Evolutionary conservation across 345 rosid genomes (phyloP).

Genomic region (Abelmoschus esculentus): DNA sequence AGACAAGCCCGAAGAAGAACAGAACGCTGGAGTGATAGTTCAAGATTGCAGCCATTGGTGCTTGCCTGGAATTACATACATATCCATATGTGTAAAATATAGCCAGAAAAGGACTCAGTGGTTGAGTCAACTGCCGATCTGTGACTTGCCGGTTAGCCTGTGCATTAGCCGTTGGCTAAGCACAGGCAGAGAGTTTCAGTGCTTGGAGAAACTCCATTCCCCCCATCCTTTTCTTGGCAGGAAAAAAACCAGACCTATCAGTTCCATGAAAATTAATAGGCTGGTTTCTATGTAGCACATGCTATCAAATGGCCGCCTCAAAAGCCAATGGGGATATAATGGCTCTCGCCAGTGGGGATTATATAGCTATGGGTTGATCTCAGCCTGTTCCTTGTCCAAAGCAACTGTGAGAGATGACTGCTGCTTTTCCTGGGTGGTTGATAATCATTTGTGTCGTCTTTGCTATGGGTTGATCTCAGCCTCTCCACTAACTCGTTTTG

Average conservation of each 20-base stretch:
- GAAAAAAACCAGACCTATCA: conserved; percentile 25
- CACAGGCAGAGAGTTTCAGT: conserved; percentile 34
- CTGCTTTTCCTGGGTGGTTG: too few relatives aligned
- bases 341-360: conserved; percentile 14
- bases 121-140: conserved; percentile 48
- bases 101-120: conserved; percentile 27
- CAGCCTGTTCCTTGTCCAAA: conserved; percentile 13
- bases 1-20: conserved; percentile 44
- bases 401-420: neutral
- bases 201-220: conserved; percentile 13
- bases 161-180: conserved; percentile 25
- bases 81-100: neutral
- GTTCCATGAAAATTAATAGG: conserved; percentile 27
- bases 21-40: conserved; percentile 37
- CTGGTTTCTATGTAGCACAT: conserved; percentile 19
- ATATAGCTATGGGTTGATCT: conserved; percentile 35
- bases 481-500: too few relatives aligned
- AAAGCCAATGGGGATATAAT: too few relatives aligned
- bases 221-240: conserved; percentile 1
- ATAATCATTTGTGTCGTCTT: too few relatives aligned
- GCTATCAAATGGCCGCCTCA: neutral
- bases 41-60: conserved; percentile 99
- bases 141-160: conserved; percentile 75
- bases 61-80: conserved; percentile 43
- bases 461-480: too few relatives aligned